Base-by-base conservation (phyloP, 1,284 basidiomycete species). In the Malassezia sympodialis region DNA sequence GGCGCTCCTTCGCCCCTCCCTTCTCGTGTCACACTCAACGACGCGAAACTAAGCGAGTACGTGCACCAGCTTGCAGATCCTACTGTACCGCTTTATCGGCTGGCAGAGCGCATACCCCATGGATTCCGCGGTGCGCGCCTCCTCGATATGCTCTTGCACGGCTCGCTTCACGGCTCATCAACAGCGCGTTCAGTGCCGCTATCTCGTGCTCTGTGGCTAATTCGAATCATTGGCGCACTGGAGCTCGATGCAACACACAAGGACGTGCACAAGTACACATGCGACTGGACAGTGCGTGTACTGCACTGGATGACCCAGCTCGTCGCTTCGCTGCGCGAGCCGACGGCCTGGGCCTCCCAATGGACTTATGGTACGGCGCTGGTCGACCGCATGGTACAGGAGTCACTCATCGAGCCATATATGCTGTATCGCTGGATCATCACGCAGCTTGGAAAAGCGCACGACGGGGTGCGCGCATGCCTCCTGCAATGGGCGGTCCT, bases 221-320 rank as follows among this genome's bases (percentile, higher is more conserved):
- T 96, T 27, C 82, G 90, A 12, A 87, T 91, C 0, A 83, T 93
- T 51, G 94, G 93, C n/a, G 88, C 87, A 1, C 90, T 90, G 66
- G 93, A 98, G 75, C 21, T 45, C 11, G 27, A 43, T 3, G 34
- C n/a, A 14, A n/a, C 40, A 8, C 27, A 39, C 12, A 21, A 19
- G 21, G 37, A 39, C 10, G 37, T 39, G 10, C 30, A 26, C 8
- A 30, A 43, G 21, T 93, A 94, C 72, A 88, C 89, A 42, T 77
- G 84, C 24, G 90, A 96, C 59, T 96, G 90, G 83, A 88, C 93
- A 0, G 84, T 82, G 61, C 81, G 86, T 15, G 82, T 94, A 34
- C 87, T 86, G 1, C 81, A 84, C n/a, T 90, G 90, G 76, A 78
- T 98, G 69, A 21, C 19, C 19, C 17, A 39, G 37, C 37, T 39